phyloP scores from a whole-genome alignment of 495 filamentous ascomycete species.

The Penicillium pancosmium region DNA sequence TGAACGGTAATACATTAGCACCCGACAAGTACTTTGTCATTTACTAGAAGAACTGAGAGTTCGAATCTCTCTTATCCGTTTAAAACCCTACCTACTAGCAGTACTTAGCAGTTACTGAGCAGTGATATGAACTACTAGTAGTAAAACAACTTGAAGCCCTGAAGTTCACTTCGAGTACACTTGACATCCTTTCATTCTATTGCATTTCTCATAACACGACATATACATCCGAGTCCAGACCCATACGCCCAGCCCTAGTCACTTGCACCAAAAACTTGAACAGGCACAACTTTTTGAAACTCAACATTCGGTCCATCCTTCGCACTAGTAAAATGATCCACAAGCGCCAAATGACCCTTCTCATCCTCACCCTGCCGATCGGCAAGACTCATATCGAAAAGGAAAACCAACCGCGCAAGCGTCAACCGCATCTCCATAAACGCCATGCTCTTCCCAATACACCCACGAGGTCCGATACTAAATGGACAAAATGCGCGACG shows the following conservation, averaged over 20 bases:
- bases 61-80: too few relatives aligned
- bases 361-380: conserved; percentile 45
- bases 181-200: too few relatives aligned
- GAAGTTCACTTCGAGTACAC: too few relatives aligned
- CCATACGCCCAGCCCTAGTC: background rate
- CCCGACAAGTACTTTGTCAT: too few relatives aligned
- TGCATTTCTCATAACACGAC: background rate
- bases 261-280: background rate
- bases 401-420: conserved; percentile 50
- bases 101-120: too few relatives aligned
- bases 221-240: background rate
- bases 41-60: too few relatives aligned
- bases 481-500: conserved; percentile 58
- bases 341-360: conserved; percentile 44
- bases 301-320: conserved; percentile 51
- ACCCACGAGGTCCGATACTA: conserved; percentile 57
- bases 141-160: too few relatives aligned
- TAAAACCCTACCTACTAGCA: too few relatives aligned
- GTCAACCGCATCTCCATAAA: conserved; percentile 57
- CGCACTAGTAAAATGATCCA: conserved; percentile 52
- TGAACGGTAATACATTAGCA: too few relatives aligned
- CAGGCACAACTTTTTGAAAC: conserved; percentile 25
- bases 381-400: conserved; percentile 48
- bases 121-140: too few relatives aligned
- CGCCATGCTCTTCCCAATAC: conserved; percentile 61